phyloP scores from a whole-genome alignment of 1,284 basidiomycete genomes.

The Naganishia sp. region DNA sequence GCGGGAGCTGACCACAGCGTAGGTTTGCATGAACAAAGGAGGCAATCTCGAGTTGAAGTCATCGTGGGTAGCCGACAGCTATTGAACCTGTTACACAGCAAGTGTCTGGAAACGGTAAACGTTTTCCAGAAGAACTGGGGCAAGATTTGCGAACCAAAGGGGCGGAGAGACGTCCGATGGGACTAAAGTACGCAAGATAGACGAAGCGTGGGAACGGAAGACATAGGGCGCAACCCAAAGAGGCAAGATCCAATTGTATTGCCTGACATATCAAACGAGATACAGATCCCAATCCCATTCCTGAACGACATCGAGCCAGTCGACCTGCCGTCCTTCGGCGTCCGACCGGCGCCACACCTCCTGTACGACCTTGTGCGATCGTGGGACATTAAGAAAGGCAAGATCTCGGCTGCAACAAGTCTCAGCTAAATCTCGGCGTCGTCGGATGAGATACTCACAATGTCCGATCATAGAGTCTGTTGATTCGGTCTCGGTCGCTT shows the following conservation, averaged over 20 bases:
- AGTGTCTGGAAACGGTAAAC: slow-evolving; percentile 28
- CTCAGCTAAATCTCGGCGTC: background rate
- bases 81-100: slow-evolving; percentile 25
- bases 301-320: slow-evolving; percentile 43
- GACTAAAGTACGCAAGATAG: background rate
- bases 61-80: slow-evolving; percentile 14
- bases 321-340: slow-evolving; percentile 37
- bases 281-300: slow-evolving; percentile 46
- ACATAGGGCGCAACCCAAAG: background rate
- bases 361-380: slow-evolving; percentile 41
- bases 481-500: slow-evolving; percentile 39
- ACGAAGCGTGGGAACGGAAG: background rate
- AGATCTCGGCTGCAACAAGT: slow-evolving; percentile 34
- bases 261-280: slow-evolving; percentile 6
- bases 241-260: background rate
- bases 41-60: no score
- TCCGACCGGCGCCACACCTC: slow-evolving; percentile 43
- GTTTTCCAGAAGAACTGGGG: slow-evolving; percentile 29
- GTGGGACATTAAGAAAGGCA: slow-evolving; percentile 41
- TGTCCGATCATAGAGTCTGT: slow-evolving; percentile 41
- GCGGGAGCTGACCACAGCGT: slow-evolving; percentile 26
- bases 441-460: slow-evolving; percentile 34
- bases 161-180: slow-evolving; percentile 23
- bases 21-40: background rate
- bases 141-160: slow-evolving; percentile 26